These are phyloP conservation scores for Komagataella ulmi DNA, from an alignment of 805 yeast genomes.

Conservation along the genomic window DNA sequence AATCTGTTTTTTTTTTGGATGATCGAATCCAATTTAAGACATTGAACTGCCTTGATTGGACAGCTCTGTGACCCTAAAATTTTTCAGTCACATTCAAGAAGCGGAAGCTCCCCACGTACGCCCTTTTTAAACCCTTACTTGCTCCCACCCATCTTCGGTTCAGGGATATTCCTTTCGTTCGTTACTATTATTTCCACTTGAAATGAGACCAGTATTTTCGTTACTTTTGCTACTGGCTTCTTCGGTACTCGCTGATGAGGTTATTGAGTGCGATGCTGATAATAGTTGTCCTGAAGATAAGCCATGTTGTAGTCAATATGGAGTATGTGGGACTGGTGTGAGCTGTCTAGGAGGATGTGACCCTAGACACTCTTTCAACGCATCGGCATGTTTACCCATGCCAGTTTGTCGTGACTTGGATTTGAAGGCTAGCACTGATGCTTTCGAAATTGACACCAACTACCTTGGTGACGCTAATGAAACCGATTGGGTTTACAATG, in stretches of 20 bases:
- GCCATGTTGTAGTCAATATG: slow-evolving; percentile 82
- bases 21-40: background rate
- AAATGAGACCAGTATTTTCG: background rate
- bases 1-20: background rate
- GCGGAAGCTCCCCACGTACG: too few species aligned
- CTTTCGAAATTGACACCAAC: slow-evolving; percentile 10
- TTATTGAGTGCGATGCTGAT: slow-evolving; percentile 36
- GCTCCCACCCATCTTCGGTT: background rate
- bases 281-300: slow-evolving; percentile 53
- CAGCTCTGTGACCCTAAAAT: background rate
- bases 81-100: background rate
- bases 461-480: slow-evolving; percentile 57
- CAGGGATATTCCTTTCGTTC: background rate
- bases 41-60: background rate
- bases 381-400: slow-evolving; percentile 72
- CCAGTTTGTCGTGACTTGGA: slow-evolving; percentile 55
- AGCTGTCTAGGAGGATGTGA: slow-evolving; percentile 85
- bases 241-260: slow-evolving; percentile 1
- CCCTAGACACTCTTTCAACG: slow-evolving; percentile 50
- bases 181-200: background rate
- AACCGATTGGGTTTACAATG: slow-evolving; percentile 60
- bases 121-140: too few species aligned
- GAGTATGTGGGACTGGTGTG: slow-evolving; percentile 27
- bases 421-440: slow-evolving; percentile 21
- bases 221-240: background rate